Evolutionary conservation across 2,329 filamentous ascomycete genomes (phyloP).

Genomic region (Sarocladiaceae sp.): DNA sequence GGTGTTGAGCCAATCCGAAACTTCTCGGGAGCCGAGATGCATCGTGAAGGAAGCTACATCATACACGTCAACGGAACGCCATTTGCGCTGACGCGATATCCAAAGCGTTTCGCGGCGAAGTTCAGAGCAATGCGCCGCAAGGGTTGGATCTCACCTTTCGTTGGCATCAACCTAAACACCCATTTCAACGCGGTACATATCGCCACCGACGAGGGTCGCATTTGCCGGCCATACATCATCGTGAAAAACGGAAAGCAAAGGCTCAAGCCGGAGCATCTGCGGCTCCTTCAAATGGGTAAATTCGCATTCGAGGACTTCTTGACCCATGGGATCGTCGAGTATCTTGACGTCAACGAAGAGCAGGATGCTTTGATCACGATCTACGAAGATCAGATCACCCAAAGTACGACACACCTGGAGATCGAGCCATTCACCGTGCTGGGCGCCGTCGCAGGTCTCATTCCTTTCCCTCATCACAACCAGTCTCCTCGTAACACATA

Average conservation of each 20-base stretch:
- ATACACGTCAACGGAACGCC: conserved; percentile 96
- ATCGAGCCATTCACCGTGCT: conserved; percentile 97
- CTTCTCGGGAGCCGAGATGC: conserved; percentile 74
- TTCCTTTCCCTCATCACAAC: conserved; percentile 98
- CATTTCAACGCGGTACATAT: conserved; percentile 90
- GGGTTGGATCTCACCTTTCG: conserved; percentile 90
- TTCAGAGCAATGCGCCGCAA: conserved; percentile 84
- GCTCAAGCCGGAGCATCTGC: conserved; percentile 71
- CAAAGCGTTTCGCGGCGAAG: conserved; percentile 76
- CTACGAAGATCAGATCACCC: conserved; percentile 77
- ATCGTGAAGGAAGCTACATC: conserved; percentile 75
- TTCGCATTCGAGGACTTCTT: conserved; percentile 93
- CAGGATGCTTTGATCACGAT: conserved; percentile 92
- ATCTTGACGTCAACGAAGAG: conserved; percentile 96
- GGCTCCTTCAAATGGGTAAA: conserved; percentile 73
- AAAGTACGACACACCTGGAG: conserved; percentile 85
- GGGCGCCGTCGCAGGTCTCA: conserved; percentile 89
- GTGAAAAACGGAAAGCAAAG: conserved; percentile 83
- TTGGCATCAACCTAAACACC: conserved; percentile 92
- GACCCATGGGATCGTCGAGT: conserved; percentile 84
- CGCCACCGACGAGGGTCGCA: conserved; percentile 92
- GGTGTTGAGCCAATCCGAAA: conserved; percentile 71
- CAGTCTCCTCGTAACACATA: conserved; percentile 98
- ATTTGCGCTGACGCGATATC: conserved; percentile 76
- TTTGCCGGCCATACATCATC: conserved; percentile 92